These are phyloP conservation scores for Aspergillus tubingensis DNA, from an alignment of 2,329 filamentous ascomycete genomes.

Conservation along the genomic window DNA sequence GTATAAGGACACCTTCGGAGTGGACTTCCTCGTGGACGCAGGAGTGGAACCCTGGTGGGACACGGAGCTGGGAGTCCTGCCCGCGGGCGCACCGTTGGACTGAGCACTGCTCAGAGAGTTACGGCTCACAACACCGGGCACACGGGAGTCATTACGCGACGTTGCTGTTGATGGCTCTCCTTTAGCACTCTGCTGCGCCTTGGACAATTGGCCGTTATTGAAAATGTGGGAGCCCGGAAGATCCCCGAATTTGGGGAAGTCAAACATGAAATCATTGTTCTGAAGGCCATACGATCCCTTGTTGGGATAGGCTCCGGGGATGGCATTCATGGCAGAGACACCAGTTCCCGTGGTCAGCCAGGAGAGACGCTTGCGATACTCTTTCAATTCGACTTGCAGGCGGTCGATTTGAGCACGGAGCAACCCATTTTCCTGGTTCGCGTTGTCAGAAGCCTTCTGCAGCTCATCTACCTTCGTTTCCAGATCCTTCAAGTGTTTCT, in stretches of 20 bases:
- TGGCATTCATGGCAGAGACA: slow-evolving; percentile 51
- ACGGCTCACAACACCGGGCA: slow-evolving; percentile 35
- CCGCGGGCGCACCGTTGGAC: slow-evolving; percentile 7
- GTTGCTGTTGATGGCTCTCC: slow-evolving; percentile 29
- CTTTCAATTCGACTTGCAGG: slow-evolving; percentile 78
- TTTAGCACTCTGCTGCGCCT: slow-evolving; percentile 31
- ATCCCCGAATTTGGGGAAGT: slow-evolving; percentile 90
- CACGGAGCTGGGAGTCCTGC: slow-evolving; percentile 1
- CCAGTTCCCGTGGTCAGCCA: slow-evolving; percentile 54
- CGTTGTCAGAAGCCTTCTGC: slow-evolving; percentile 78
- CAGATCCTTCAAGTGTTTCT: slow-evolving; percentile 65
- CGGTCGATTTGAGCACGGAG: slow-evolving; percentile 87
- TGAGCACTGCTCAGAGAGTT: slow-evolving; percentile 21
- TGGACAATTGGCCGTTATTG: slow-evolving; percentile 47
- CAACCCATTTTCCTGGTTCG: slow-evolving; percentile 81
- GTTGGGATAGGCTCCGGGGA: slow-evolving; percentile 46
- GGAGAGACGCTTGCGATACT: slow-evolving; percentile 86
- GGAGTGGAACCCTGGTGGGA: slow-evolving; percentile 20
- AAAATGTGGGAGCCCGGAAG: slow-evolving; percentile 61
- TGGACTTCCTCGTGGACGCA: slow-evolving; percentile 10
- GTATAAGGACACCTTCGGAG: slow-evolving; percentile 15
- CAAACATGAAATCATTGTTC: slow-evolving; percentile 87
- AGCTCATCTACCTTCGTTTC: slow-evolving; percentile 62
- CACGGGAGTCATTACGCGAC: slow-evolving; percentile 19
- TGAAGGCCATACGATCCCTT: slow-evolving; percentile 60